Evolutionary conservation across 371 early-diverging fungal species (phyloP).

Genomic region (Blakeslea trispora): DNA sequence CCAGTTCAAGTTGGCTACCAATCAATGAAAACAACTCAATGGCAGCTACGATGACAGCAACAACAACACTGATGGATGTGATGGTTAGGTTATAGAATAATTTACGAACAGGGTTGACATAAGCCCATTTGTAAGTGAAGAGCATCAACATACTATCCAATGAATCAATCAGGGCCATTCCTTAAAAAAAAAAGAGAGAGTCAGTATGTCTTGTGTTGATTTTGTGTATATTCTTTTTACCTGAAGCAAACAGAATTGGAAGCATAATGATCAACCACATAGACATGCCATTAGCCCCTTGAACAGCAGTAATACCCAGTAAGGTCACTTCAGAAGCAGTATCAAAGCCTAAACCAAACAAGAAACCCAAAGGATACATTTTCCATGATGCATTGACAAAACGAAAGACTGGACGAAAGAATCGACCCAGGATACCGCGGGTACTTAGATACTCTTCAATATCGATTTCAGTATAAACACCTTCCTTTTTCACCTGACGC

Average conservation of each 20-base stretch:
- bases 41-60: constrained; percentile 60
- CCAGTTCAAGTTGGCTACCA: constrained; percentile 43
- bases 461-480: constrained; percentile 50
- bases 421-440: constrained; percentile 49
- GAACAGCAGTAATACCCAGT: constrained; percentile 57
- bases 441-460: constrained; percentile 43
- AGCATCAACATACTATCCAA: constrained; percentile 69
- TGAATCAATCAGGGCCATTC: constrained; percentile 69
- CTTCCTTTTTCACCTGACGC: constrained; percentile 40
- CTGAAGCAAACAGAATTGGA: constrained; percentile 67
- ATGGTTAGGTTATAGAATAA: constrained; percentile 66
- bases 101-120: constrained; percentile 61
- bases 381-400: constrained; percentile 66
- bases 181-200: constrained; percentile 15
- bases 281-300: constrained; percentile 49
- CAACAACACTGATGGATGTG: constrained; percentile 59
- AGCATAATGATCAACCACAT: constrained; percentile 59
- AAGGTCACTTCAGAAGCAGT: constrained; percentile 67
- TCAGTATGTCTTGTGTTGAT: constrained; percentile 3
- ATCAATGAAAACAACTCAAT: constrained; percentile 57
- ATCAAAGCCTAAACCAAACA: constrained; percentile 75
- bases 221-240: constrained; percentile 21
- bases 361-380: constrained; percentile 65
- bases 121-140: constrained; percentile 66
- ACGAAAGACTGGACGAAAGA: constrained; percentile 59